phyloP scores from a whole-genome alignment of 352 stramenopile genomes.

The Phytophthora pinifolia region DNA sequence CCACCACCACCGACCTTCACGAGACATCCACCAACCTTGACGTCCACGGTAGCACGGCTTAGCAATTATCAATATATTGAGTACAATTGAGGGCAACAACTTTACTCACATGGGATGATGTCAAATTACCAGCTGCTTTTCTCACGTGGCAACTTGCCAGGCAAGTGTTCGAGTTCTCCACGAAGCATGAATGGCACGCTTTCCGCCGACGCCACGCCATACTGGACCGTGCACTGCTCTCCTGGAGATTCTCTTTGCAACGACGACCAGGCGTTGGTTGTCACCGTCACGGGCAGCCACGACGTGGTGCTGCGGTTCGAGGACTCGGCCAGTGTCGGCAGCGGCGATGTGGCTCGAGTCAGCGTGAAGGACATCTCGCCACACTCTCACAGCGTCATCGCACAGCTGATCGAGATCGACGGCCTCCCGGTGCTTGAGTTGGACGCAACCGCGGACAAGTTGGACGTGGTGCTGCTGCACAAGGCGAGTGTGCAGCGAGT shows the following conservation, averaged over 20 bases:
- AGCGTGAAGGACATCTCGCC: background rate
- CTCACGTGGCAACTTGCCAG: background rate
- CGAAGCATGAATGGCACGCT: slow-evolving; percentile 7
- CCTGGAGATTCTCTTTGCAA: slow-evolving; percentile 7
- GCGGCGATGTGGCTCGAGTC: slow-evolving; percentile 23
- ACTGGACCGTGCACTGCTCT: slow-evolving; percentile 21
- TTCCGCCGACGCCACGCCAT: slow-evolving; percentile 9
- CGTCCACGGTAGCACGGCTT: too few relatives aligned
- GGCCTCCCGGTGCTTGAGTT: slow-evolving; percentile 23
- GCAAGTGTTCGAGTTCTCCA: background rate
- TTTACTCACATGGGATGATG: slow-evolving; percentile 4
- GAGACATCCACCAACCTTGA: too few relatives aligned
- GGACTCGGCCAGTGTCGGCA: background rate
- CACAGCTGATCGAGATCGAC: slow-evolving; percentile 13
- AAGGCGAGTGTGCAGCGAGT: slow-evolving; percentile 14
- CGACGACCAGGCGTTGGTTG: slow-evolving; percentile 13
- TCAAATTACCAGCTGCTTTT: slow-evolving; percentile 4
- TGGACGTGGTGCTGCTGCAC: slow-evolving; percentile 25
- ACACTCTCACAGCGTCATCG: background rate
- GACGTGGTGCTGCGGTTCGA: slow-evolving; percentile 24
- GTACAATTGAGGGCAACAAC: background rate
- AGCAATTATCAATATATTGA: too few relatives aligned
- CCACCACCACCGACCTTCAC: too few relatives aligned
- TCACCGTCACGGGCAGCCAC: slow-evolving; percentile 26
- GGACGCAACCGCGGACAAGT: background rate